Conservation (phyloP, 2,329 filamentous ascomycete species). For the Sarocladiaceae sp. region DNA sequence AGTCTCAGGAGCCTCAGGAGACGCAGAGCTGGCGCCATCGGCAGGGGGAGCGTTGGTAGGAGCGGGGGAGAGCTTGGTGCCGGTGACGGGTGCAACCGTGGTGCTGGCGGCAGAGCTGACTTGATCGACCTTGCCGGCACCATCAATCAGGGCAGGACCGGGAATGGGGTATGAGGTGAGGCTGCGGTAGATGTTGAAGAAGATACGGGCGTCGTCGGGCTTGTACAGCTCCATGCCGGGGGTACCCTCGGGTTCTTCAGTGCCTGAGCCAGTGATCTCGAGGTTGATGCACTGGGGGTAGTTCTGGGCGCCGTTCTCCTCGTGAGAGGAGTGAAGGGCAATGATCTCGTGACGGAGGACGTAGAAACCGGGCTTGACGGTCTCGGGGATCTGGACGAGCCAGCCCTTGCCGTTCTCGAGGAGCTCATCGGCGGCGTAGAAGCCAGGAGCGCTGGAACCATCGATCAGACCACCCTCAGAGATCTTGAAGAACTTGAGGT, state of each 20-base stretch:
- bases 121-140: neutral
- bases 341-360: slow-evolving; percentile 46
- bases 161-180: slow-evolving; percentile 18
- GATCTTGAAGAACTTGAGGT: slow-evolving; percentile 60
- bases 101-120: neutral
- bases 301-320: slow-evolving; percentile 40
- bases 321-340: slow-evolving; percentile 37
- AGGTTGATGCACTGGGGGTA: slow-evolving; percentile 46
- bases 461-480: slow-evolving; percentile 45
- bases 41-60: neutral
- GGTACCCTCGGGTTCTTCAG: slow-evolving; percentile 17
- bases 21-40: neutral
- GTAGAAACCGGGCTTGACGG: slow-evolving; percentile 5
- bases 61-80: neutral
- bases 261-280: slow-evolving; percentile 32
- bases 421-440: slow-evolving; percentile 31
- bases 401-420: slow-evolving; percentile 31
- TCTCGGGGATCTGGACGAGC: slow-evolving; percentile 6
- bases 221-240: slow-evolving; percentile 25
- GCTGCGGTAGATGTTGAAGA: slow-evolving; percentile 16
- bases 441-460: slow-evolving; percentile 35
- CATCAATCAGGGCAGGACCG: slow-evolving; percentile 13
- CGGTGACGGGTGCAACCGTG: neutral
- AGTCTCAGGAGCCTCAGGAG: neutral
- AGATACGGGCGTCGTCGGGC: slow-evolving; percentile 19